Evolutionary conservation across 345 rosid genomes (phyloP).

Genomic region (Murraya paniculata): DNA sequence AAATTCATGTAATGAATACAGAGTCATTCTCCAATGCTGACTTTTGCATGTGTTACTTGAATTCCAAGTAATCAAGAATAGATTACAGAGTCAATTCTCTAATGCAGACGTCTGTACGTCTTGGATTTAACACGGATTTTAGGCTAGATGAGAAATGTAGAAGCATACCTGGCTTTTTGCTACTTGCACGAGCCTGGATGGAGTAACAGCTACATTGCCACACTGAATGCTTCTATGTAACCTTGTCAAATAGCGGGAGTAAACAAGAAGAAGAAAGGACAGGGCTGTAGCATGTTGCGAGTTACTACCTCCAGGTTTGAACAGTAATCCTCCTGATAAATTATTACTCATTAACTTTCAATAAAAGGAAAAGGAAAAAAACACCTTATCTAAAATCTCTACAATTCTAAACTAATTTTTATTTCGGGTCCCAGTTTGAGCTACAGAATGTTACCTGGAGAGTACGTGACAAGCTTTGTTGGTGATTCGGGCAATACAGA

Average conservation of each 20-base stretch:
- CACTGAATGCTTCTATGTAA: slow-evolving; percentile 26
- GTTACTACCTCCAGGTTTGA: slow-evolving; percentile 53
- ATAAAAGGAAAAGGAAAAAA: too few species aligned
- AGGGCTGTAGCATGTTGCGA: slow-evolving; percentile 46
- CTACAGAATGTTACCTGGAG: slow-evolving; percentile 32
- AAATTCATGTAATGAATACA: not conserved
- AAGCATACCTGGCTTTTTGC: slow-evolving; percentile 46
- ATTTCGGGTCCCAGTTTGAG: too few species aligned
- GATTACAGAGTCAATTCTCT: not conserved
- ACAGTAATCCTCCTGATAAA: slow-evolving; percentile 43
- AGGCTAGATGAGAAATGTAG: not conserved
- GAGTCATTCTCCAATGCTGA: not conserved
- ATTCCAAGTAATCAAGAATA: too few species aligned
- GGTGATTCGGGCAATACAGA: slow-evolving; percentile 51
- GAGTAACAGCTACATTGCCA: slow-evolving; percentile 25
- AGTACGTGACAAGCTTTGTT: slow-evolving; percentile 29
- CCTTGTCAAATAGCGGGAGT: slow-evolving; percentile 33
- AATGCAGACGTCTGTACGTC: not conserved
- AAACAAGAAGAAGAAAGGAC: slow-evolving; percentile 50
- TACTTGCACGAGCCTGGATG: slow-evolving; percentile 28
- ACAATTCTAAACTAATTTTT: not conserved
- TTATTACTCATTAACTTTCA: not conserved
- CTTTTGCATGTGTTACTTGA: not conserved
- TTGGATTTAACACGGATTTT: not conserved
- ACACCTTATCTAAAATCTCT: not conserved